Conservation (phyloP, 176 grass and related monocot species). For the Neostapfia colusana region DNA sequence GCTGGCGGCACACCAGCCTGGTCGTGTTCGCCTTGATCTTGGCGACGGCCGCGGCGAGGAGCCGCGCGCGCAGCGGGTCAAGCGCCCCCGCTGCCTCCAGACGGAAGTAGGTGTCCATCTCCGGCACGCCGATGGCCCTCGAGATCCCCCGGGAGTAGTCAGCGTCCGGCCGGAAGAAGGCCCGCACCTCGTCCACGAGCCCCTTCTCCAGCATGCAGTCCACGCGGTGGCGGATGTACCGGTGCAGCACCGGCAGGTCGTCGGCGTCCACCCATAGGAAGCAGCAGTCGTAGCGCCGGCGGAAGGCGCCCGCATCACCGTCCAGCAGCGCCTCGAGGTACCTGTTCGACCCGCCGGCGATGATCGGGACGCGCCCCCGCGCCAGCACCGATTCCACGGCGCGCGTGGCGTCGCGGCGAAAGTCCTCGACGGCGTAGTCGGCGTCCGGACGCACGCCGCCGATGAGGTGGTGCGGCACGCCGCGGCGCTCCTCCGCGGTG, state of each 20-base stretch:
- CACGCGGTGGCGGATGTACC: slow-evolving; percentile 26
- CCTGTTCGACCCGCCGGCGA: slow-evolving; percentile 33
- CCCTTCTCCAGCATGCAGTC: slow-evolving; percentile 30
- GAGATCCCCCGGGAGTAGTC: slow-evolving; percentile 45
- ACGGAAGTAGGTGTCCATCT: slow-evolving; percentile 56
- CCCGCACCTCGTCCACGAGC: slow-evolving; percentile 19
- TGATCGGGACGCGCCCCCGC: slow-evolving; percentile 18
- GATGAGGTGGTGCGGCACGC: slow-evolving; percentile 43
- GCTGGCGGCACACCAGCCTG: slow-evolving; percentile 42
- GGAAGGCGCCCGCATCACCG: neutral
- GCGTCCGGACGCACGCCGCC: neutral
- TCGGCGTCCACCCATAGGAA: slow-evolving; percentile 31
- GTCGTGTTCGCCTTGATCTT: slow-evolving; percentile 62
- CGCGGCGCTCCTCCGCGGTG: neutral
- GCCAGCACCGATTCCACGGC: neutral
- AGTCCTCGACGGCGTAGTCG: slow-evolving; percentile 6
- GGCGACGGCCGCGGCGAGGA: slow-evolving; percentile 28
- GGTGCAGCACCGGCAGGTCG: neutral
- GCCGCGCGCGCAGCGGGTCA: neutral
- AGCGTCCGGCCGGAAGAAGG: neutral
- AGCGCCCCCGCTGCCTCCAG: neutral
- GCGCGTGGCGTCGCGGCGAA: neutral
- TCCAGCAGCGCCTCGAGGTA: slow-evolving; percentile 30
- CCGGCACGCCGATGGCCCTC: slow-evolving; percentile 46
- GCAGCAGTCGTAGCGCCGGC: slow-evolving; percentile 10